Base-by-base conservation (phyloP, 1,139 yeast genomes). In the Pichia sp. region DNA sequence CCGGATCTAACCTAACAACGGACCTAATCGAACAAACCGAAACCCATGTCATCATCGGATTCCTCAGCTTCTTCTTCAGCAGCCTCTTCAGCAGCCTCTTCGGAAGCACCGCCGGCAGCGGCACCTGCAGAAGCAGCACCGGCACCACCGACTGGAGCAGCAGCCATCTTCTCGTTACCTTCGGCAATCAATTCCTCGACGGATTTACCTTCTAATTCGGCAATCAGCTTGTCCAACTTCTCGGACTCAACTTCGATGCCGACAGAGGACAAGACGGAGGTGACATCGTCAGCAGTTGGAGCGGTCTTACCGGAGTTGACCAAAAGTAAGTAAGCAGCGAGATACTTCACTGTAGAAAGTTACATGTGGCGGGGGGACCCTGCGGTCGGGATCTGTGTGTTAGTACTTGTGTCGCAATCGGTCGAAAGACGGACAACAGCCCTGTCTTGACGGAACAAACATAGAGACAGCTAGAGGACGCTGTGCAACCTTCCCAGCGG, bases 261-360 rank as follows among this genome's bases (percentile, higher is more conserved):
- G 64, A 85, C 92, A 58, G 92, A 75, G 70, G 83, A 82, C 73
- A 87, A 80, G 69, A 87, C 84, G 64, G 82, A 73, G 73, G 85
- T 72, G 76, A 87, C 79, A 73, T 85, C 87, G 67, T 82, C 77
- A 67, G 89, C 84, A 64, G 88, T 76, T 77, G 93, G 92, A 69
- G 87, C 66, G 68, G 86, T 74, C 81, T 84, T 85, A 75, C 93
- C 93, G 75, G 92, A 88, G 75, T 87, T 87, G 77, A 82, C 87
- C 76, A 87, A 84, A 77, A 86, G 82, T 76, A 87, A 82, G 82
- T 87, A 87, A 78, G 95, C 92, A 79, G 95, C 93, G 78, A 87
- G 81, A 82, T 87, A 87, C 83, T 85, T 87, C 95, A 87, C 82
- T 78, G 73, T 54, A 50, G 32, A 3, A 49, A 31, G 10, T 7